Evolutionary conservation across 148 eudicot genomes (phyloP), one percentile per base, ranked within the genome.

Genomic region (Fagopyrum esculentum): DNA sequence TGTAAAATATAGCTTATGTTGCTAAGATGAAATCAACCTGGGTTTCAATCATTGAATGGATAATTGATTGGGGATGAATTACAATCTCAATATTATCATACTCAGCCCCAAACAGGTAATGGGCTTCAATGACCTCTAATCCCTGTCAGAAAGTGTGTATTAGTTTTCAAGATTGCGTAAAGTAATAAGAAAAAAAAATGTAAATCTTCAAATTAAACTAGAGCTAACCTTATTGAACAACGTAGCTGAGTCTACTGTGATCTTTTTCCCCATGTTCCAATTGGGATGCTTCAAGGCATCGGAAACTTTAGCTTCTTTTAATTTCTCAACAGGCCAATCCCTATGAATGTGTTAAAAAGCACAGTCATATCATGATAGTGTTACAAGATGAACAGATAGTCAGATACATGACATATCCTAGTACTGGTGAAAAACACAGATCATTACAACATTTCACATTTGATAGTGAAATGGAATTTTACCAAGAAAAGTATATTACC

Each of bases 241-340:
- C 29, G 99, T 96, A 15, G 99, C 98, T 26, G 99, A 96, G 84
- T 96, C 99, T 57, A 96, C 95, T 2, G 99, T 96, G 63, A 96
- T 91, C 82, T 96, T 96, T 82, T 89, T 96, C 43, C 99, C 99
- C 99, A 96, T 96, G 76, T 64, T 90, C 99, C 99, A 96, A 77
- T 89, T 96, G 30, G 99, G 99, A 89, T 96, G 99, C 82, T 96
- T 96, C 86, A 96, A 83, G 66, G 99, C 99, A 90, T 93, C 97
- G 45, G 99, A 90, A 70, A 92, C 99, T 83, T 86, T 96, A 78
- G 83, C 99, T 13, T 92, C 93, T 87, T 89, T 96, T 73, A 96
- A 81, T 82, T 89, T 92, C 48, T 91, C 98, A 49, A 96, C 99
- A 76, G 98, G 97, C 97, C 79, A 90, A 91, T 96, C 99, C 89